Conservation (phyloP, 169 alveolate genomes). For the Pseudocohnilembus persalinus region DNA sequence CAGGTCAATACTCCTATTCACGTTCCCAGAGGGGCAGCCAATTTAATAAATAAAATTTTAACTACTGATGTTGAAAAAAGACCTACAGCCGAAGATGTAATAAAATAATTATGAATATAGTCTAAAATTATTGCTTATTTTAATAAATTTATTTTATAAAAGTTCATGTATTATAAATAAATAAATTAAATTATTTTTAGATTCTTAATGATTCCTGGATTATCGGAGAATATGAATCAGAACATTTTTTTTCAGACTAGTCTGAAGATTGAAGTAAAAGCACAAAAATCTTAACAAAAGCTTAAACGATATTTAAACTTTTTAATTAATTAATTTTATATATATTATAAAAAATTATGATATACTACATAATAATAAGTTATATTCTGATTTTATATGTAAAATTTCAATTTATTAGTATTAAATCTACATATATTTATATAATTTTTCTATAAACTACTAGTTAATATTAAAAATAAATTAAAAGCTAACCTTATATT, state of each 20-base stretch:
- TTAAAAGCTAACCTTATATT: no score
- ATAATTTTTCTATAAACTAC: no score
- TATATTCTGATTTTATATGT: no score
- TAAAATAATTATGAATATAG: neutral
- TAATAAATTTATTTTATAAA: neutral
- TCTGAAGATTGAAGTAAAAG: neutral
- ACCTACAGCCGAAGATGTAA: conserved; percentile 33
- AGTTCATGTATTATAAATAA: no score
- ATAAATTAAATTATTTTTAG: no score
- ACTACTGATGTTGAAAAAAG: conserved; percentile 39
- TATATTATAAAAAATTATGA: neutral
- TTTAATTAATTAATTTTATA: no score
- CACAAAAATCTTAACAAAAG: no score
- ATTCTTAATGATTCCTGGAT: conserved; percentile 14
- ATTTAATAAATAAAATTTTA: conserved; percentile 27
- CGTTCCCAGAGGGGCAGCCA: conserved; percentile 14
- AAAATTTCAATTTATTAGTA: neutral
- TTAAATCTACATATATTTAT: neutral
- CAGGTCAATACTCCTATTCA: conserved; percentile 45
- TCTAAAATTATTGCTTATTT: neutral
- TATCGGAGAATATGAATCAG: neutral
- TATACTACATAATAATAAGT: no score
- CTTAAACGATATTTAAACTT: no score
- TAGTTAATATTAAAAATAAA: no score
- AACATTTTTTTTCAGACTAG: neutral